These are phyloP conservation scores for Erodium trifolium DNA, from an alignment of 441 rosid genomes.

Conservation along the genomic window DNA sequence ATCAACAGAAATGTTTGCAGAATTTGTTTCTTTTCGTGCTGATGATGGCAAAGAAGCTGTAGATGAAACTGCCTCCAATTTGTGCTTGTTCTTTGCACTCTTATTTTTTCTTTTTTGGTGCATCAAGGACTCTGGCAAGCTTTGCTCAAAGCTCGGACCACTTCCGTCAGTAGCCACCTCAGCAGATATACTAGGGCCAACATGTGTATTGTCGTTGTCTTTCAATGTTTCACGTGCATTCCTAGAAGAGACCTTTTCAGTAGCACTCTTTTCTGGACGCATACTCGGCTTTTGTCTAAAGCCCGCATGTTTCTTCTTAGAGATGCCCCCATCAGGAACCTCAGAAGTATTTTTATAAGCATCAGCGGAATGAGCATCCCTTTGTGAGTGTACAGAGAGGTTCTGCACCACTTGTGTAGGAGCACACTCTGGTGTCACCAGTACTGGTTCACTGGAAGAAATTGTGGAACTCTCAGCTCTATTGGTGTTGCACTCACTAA, in stretches of 20 bases:
- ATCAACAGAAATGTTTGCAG: conserved; percentile 25
- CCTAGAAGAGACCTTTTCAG: conserved; percentile 31
- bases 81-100: conserved; percentile 57
- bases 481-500: conserved; percentile 20
- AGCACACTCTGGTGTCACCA: conserved; percentile 28
- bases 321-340: conserved; percentile 27
- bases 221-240: conserved; percentile 28
- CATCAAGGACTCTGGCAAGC: conserved; percentile 26
- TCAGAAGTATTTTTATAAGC: conserved; percentile 24
- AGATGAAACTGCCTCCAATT: conserved; percentile 46
- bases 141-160: conserved; percentile 29
- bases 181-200: conserved; percentile 24
- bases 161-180: conserved; percentile 32
- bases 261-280: conserved; percentile 31
- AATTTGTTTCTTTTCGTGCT: conserved; percentile 32
- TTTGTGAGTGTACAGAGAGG: conserved; percentile 23
- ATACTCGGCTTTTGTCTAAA: conserved; percentile 49
- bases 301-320: conserved; percentile 48
- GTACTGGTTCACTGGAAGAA: conserved; percentile 22
- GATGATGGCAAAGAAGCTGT: conserved; percentile 24
- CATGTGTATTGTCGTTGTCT: conserved; percentile 24
- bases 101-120: conserved; percentile 49
- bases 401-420: conserved; percentile 23
- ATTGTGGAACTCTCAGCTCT: conserved; percentile 31
- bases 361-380: conserved; percentile 29